Conservation (phyloP, 805 yeast species). For the Peterozyma xylosa region DNA sequence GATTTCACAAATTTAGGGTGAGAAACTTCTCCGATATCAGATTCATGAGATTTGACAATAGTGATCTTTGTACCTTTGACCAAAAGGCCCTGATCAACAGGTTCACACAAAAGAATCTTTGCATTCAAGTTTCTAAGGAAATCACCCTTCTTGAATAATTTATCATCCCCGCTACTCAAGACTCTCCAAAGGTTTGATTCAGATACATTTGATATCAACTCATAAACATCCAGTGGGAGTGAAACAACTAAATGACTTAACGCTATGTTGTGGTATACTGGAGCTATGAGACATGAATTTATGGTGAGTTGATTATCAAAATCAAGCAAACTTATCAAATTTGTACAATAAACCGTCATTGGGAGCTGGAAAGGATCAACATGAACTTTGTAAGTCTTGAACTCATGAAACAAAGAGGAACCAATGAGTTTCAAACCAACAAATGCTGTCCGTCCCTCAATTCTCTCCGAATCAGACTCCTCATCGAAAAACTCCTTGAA, state of each 20-base stretch:
- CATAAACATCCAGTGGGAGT: conserved; percentile 41
- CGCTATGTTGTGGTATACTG: conserved; percentile 18
- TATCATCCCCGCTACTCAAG: conserved; percentile 26
- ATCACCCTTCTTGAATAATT: conserved; percentile 35
- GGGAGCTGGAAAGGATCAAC: conserved; percentile 16
- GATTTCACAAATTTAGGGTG: conserved; percentile 8
- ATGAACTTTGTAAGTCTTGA: conserved; percentile 28
- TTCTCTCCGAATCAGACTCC: background rate
- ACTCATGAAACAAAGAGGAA: conserved; percentile 15
- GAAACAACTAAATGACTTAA: conserved; percentile 32
- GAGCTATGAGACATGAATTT: conserved; percentile 27
- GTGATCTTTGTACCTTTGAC: conserved; percentile 41
- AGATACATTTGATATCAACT: conserved; percentile 28
- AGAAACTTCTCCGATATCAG: conserved; percentile 2
- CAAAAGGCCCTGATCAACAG: conserved; percentile 61
- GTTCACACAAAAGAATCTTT: conserved; percentile 56
- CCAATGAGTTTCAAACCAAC: conserved; percentile 17
- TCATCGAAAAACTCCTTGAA: background rate
- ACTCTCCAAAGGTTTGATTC: conserved; percentile 22
- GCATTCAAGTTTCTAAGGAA: conserved; percentile 38
- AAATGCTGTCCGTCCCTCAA: conserved; percentile 1
- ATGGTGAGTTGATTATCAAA: conserved; percentile 35
- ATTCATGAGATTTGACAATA: conserved; percentile 29
- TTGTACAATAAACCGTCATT: conserved; percentile 29
- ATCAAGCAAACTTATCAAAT: conserved; percentile 25